Base-by-base conservation (phyloP, 2,329 filamentous ascomycete species). In the Fusarium praegraminearum region DNA sequence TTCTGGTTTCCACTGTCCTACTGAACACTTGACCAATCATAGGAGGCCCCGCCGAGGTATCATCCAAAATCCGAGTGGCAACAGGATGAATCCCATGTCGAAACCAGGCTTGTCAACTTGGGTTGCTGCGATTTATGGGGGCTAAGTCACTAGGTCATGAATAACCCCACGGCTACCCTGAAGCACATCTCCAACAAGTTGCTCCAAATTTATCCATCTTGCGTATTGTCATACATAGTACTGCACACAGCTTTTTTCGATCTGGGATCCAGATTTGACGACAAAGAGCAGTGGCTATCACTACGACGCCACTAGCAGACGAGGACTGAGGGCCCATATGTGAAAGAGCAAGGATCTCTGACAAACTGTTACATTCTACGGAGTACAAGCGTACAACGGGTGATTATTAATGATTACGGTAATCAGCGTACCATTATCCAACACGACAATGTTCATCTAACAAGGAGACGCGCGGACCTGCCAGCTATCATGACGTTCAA, bases 401-500 rank as follows among this genome's bases (percentile, higher is more conserved):
- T 52, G 43, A 63, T 44, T 51, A 51, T 28, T 51, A 51, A 51
- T 51, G 49, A 51, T 51, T 51, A 28, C 33, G 28, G 44, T 38
- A 26, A 36, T 26, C 22, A 38, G 20, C 22, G 18, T 38, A 20
- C 47, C 24, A 38, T 32, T 15, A 9, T 35, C 53, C 54, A 63
- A 62, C 16, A 55, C 49, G 43, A 46, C 33, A 54, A 43, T 44
- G 43, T 45, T 20, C 18, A 8, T 22, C 18, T n/a, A 15, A 20
- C 28, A 15, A 30, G 47, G 41, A 56, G 66, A 56, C 58, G 57
- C 67, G 57, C 59, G 63, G 67, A 47, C 63, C 67, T 47, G 50
- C 15, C 49, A 65, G 46, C 40, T 63, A 58, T 50, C 47, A 61
- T 57, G 38, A 70, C 47, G 38, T 65, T 58, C 46, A 69, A 70